Evolutionary conservation across 1,139 yeast genomes (phyloP).

Genomic region (Pneumocystis jirovecii): DNA sequence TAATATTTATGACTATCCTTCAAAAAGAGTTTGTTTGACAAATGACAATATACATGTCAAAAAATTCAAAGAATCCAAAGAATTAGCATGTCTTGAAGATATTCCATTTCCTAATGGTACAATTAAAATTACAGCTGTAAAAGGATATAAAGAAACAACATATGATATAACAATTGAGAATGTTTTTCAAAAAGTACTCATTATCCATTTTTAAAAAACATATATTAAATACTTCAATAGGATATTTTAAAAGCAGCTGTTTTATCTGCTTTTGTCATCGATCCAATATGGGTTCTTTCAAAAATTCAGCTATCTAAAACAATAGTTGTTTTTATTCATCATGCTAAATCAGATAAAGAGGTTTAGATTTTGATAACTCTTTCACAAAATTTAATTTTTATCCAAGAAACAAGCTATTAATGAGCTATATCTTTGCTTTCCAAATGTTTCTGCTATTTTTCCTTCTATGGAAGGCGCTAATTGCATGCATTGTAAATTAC

Average conservation of each 20-base stretch:
- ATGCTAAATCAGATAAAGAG: not conserved
- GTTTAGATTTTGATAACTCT: not conserved
- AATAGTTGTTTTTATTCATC: not conserved
- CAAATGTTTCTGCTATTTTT: constrained; percentile 1
- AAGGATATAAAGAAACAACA: constrained; percentile 10
- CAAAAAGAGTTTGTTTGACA: not conserved
- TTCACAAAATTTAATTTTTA: not conserved
- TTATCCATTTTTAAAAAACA: not conserved
- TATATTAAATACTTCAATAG: constrained; percentile 3
- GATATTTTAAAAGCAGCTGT: constrained; percentile 12
- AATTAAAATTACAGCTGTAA: constrained; percentile 15
- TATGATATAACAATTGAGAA: constrained; percentile 16
- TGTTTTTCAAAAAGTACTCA: constrained; percentile 14
- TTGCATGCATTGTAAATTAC: constrained; percentile 18
- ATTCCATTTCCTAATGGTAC: constrained; percentile 11
- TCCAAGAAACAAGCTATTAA: not conserved
- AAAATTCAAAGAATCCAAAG: not conserved
- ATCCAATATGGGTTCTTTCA: constrained; percentile 7
- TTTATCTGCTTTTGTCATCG: constrained; percentile 14
- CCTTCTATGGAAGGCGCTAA: not conserved
- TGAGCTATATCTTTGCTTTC: not conserved
- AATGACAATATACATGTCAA: not conserved
- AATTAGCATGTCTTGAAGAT: not conserved
- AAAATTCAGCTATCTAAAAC: constrained; percentile 7
- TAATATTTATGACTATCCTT: not conserved